Evolutionary conservation across 768 basidiomycete species (phyloP), one percentile per base, ranked within the genome.

Genomic region (Mycena sanguinolenta): DNA sequence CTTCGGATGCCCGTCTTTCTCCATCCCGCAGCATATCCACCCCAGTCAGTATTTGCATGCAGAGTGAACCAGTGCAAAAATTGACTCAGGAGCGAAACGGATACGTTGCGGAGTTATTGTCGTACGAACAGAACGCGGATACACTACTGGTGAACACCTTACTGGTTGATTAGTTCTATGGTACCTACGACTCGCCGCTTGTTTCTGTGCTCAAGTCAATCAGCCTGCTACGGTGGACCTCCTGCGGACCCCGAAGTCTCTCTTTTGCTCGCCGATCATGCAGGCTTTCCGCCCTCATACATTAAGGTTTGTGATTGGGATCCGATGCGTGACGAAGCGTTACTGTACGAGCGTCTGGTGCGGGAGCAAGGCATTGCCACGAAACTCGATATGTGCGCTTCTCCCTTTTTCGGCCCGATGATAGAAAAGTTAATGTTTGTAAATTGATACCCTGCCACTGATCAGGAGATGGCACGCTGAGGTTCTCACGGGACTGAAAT

Each of bases 241-340:
- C 66, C 66, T 1, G 1, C 66, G 27, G 4, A 52, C n/a, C 59
- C 32, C 27, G 58, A 60, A 12, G 9, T 30, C 32, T 67, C 66
- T 13, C 59, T 59, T 3, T 38, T 67, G 10, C 58, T 67, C 17
- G 23, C 25, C 5, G 1, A 19, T 8, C 58, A 67, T 38, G 34
- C 21, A 21, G n/a, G 23, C 13, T 36, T 67, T 28, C 25, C 66
- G 1, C 66, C 66, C 9, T 50, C 66, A 17, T 59, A 60, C 14
- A 39, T 67, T 52, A 58, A 67, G 36, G n/a, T 67, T 36, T 27
- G 36, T n/a, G 66, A 59, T 25, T 25, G 61, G 4, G 66, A 67
- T 38, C 66, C 66, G 16, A 34, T 67, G 38, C 66, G 66, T 59
- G 66, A 67, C 34, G 66, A 67, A 21, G 66, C 14, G 16, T 25